Evolutionary conservation across 805 yeast genomes (phyloP).

Genomic region (Torulaspora delbrueckii): DNA sequence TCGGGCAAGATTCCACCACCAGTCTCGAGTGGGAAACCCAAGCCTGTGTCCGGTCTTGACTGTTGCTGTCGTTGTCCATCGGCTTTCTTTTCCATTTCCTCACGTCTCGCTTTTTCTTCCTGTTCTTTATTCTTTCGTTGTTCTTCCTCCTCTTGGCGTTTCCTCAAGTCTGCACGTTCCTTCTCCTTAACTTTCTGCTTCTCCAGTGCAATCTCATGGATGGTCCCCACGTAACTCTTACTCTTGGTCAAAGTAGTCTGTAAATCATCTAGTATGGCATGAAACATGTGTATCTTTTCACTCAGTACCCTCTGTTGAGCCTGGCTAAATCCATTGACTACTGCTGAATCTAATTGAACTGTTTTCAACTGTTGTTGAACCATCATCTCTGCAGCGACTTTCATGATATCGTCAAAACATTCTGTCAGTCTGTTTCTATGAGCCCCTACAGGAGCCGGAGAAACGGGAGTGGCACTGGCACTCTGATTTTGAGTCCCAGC

Average conservation of each 20-base stretch:
- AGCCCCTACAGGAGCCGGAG: constrained; percentile 1
- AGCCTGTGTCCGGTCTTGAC: constrained; percentile 9
- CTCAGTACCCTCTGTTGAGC: constrained; percentile 25
- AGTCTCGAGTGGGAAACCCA: constrained; percentile 16
- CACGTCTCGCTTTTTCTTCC: constrained; percentile 11
- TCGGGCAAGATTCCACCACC: constrained; percentile 15
- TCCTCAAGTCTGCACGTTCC: constrained; percentile 28
- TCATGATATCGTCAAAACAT: constrained; percentile 34
- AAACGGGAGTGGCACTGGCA: constrained; percentile 1
- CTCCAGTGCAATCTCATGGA: constrained; percentile 28
- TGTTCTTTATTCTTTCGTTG: constrained; percentile 10
- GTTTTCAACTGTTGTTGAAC: constrained; percentile 35
- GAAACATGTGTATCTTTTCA: constrained; percentile 29
- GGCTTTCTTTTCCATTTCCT: constrained; percentile 13
- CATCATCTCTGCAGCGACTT: constrained; percentile 34
- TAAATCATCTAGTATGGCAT: constrained; percentile 31
- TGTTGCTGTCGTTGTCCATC: constrained; percentile 11
- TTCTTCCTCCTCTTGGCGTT: constrained; percentile 29
- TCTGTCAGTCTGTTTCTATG: constrained; percentile 29
- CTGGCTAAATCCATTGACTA: constrained; percentile 26
- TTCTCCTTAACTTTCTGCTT: constrained; percentile 32
- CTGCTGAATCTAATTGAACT: constrained; percentile 27
- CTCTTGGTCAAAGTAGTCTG: constrained; percentile 29
- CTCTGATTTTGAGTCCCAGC: neutral
- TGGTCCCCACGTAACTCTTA: constrained; percentile 28